phyloP scores from a whole-genome alignment of 106 monocot species.

The Phalaenopsis aphrodite region DNA sequence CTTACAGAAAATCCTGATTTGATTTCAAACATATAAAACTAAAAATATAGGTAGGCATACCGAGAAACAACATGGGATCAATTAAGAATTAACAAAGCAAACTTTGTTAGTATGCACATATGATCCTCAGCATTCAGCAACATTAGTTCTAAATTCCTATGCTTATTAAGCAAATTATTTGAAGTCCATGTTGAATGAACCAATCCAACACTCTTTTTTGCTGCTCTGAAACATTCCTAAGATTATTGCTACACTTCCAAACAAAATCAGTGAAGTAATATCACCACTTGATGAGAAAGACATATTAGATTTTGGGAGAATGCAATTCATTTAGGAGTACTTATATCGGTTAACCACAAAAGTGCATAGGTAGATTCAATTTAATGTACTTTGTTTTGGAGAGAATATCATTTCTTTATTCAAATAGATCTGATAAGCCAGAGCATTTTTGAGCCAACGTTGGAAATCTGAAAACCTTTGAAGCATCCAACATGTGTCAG shows the following conservation, averaged over 20 bases:
- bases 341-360: not conserved
- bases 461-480: not conserved
- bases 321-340: not conserved
- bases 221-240: not conserved
- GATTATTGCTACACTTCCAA: no score
- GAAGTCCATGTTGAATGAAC: not conserved
- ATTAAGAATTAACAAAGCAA: not conserved
- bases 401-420: not conserved
- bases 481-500: not conserved
- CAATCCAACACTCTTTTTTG: not conserved
- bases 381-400: not conserved
- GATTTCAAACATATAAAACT: not conserved
- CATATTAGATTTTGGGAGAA: not conserved
- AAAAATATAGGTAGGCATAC: not conserved
- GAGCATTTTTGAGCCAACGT: not conserved
- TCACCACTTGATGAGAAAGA: not conserved
- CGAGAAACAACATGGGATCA: not conserved
- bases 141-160: not conserved
- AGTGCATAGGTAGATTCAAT: not conserved
- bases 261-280: no score
- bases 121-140: not conserved
- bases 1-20: not conserved
- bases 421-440: not conserved
- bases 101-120: not conserved
- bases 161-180: not conserved